These are phyloP conservation scores for Heterobasidion parviporum DNA, from an alignment of 1,284 basidiomycete species.

Conservation along the genomic window DNA sequence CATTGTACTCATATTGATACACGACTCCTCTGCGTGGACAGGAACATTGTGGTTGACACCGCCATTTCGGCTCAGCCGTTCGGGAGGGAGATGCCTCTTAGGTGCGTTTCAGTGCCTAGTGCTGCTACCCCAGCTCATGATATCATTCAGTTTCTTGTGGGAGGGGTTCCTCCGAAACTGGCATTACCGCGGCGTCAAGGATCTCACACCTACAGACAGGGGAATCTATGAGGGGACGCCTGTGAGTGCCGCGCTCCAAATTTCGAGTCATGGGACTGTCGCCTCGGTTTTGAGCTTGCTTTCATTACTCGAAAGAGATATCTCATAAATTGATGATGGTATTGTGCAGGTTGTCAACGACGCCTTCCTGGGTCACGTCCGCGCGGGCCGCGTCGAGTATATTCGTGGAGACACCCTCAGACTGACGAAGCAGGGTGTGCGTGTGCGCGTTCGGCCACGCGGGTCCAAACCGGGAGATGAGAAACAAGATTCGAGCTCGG, in stretches of 20 bases:
- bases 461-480: conserved; percentile 23
- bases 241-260: conserved; percentile 13
- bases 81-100: conserved; percentile 45
- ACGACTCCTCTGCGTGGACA: neutral
- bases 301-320: neutral
- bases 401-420: conserved; percentile 45
- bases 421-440: conserved; percentile 36
- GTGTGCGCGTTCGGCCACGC: conserved; percentile 22
- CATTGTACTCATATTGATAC: too few relatives aligned
- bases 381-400: conserved; percentile 40
- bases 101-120: conserved; percentile 16
- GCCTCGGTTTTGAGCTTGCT: neutral
- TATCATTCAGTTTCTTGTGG: conserved; percentile 36
- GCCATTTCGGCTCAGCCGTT: conserved; percentile 49
- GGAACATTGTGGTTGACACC: conserved; percentile 47
- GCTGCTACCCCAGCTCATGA: neutral
- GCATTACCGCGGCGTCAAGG: conserved; percentile 47
- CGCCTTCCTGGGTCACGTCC: conserved; percentile 43
- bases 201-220: conserved; percentile 31
- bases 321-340: neutral
- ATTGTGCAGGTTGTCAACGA: conserved; percentile 43
- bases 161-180: conserved; percentile 39
- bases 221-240: conserved; percentile 45
- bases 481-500: neutral
- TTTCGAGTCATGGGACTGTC: neutral